Conservation (phyloP, 2,329 filamentous ascomycete genomes). For the Aspergillus ustus region DNA sequence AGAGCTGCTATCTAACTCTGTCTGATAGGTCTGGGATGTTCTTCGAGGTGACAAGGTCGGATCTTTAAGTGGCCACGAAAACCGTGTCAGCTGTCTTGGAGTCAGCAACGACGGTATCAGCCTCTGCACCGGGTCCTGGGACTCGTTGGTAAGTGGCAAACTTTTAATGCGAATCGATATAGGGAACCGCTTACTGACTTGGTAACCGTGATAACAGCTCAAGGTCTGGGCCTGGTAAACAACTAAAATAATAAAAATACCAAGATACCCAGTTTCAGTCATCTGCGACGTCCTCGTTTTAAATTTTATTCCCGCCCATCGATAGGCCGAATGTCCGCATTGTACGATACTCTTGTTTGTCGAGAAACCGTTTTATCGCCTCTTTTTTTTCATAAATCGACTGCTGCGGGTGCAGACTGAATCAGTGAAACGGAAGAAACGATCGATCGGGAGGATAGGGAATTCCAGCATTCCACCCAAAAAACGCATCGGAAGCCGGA, state of each 20-base stretch:
- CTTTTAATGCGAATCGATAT: neutral
- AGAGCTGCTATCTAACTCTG: constrained; percentile 18
- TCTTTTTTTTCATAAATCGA: constrained; percentile 30
- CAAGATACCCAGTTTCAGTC: constrained; percentile 44
- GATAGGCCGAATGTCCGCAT: constrained; percentile 41
- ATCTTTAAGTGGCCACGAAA: constrained; percentile 95
- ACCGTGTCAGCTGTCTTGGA: constrained; percentile 96
- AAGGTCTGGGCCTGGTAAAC: constrained; percentile 84
- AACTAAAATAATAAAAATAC: constrained; percentile 29
- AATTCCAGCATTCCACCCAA: constrained; percentile 10
- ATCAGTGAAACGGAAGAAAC: constrained; percentile 20
- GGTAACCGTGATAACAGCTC: constrained; percentile 58
- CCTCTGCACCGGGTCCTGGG: constrained; percentile 99
- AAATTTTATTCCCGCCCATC: constrained; percentile 39
- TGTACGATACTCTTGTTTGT: constrained; percentile 53
- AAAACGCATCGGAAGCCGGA: constrained; percentile 17
- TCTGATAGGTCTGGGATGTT: constrained; percentile 87
- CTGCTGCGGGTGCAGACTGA: constrained; percentile 26
- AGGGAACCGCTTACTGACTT: constrained; percentile 16
- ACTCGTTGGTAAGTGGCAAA: constrained; percentile 80
- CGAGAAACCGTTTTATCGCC: constrained; percentile 27
- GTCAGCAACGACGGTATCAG: constrained; percentile 99
- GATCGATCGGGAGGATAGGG: constrained; percentile 9
- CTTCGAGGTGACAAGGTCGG: constrained; percentile 96
- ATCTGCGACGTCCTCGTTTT: constrained; percentile 42